Base-by-base conservation (phyloP, 2,329 filamentous ascomycete genomes). In the Talaromyces sp. region DNA sequence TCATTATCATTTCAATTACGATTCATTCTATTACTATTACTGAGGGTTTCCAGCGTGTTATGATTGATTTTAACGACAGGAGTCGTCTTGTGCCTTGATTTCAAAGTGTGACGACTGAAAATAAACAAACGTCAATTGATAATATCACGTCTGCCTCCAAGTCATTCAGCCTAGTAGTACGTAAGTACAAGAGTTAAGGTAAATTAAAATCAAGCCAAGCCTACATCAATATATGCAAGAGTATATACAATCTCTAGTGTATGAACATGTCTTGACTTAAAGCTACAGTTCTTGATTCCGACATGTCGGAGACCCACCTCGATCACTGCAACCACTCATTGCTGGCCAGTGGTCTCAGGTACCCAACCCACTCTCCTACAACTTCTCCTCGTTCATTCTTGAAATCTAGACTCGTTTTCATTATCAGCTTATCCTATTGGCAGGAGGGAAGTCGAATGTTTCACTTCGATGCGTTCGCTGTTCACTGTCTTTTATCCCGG, bases 41-140 rank as follows among this genome's bases (percentile, higher is more conserved):
- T 68, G 67, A 70, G 71, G 58, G 43, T 60, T 69, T 70, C 65
- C 67, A 74, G 71, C 68, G 70, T 71, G 75, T 76, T 72, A 73
- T 75, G 71, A 62, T 62, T 53, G 47, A 13, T 43, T 69, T 70
- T 70, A 70, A 72, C 60, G 60, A 62, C 49, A 54, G 60, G 59
- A 51, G 59, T 61, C 59, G 45, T 61, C 31, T 47, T 61, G 13
- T 36, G 53, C 38, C 53, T 61, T 61, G 43, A 61, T 49, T 61
- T 36, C 53, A 56, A 56, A 56, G 19, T 56, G 53, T 56, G 53
- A 56, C 53, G 53, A 38, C 53, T 56, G 53, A 56, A 54, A 62
- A 62, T 43, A 62, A 53, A 62, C 31, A 43, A 53, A 53, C 47
- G 47, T 62, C 60, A 62, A 62, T 62, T 62, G 47, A 62, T 62